Evolutionary conservation across 176 grass and related monocot species (phyloP).

Genomic region (Aechmea fasciata): DNA sequence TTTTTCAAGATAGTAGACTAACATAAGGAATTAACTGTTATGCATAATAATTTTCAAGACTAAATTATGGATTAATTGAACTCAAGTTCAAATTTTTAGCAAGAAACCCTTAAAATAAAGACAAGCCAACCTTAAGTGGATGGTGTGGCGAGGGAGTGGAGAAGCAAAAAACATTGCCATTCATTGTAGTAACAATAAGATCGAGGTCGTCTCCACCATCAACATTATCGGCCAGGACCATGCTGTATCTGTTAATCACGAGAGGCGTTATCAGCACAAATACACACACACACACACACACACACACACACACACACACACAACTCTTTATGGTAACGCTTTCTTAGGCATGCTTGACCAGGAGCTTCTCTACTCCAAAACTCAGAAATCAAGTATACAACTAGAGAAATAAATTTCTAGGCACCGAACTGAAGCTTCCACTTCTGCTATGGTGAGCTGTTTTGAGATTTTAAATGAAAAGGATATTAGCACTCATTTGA

Average conservation of each 20-base stretch:
- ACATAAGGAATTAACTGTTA: not conserved
- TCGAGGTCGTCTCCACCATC: constrained; percentile 97
- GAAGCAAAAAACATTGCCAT: constrained; percentile 95
- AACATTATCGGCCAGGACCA: constrained; percentile 96
- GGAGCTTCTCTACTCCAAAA: too few species aligned
- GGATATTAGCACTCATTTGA: too few species aligned
- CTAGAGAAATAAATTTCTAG: too few species aligned
- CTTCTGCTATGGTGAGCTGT: too few species aligned
- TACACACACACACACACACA: not conserved
- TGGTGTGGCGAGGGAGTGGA: constrained; percentile 89
- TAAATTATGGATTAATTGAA: constrained; percentile 4
- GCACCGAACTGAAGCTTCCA: too few species aligned
- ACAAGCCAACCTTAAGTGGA: constrained; percentile 61
- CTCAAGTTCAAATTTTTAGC: not conserved
- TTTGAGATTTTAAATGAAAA: too few species aligned
- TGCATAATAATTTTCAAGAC: not conserved
- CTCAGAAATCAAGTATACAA: too few species aligned
- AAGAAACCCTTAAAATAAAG: constrained; percentile 8
- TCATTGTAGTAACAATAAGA: constrained; percentile 97
- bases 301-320: too few species aligned
- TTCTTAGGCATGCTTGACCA: too few species aligned
- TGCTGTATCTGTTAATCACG: constrained; percentile 61
- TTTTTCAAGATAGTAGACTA: too few species aligned
- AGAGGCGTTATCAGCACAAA: constrained; percentile 1
- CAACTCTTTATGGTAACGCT: too few species aligned